These are phyloP conservation scores for Parietichytrium sp. DNA, from an alignment of 108 stramenopile genomes.

Conservation along the genomic window DNA sequence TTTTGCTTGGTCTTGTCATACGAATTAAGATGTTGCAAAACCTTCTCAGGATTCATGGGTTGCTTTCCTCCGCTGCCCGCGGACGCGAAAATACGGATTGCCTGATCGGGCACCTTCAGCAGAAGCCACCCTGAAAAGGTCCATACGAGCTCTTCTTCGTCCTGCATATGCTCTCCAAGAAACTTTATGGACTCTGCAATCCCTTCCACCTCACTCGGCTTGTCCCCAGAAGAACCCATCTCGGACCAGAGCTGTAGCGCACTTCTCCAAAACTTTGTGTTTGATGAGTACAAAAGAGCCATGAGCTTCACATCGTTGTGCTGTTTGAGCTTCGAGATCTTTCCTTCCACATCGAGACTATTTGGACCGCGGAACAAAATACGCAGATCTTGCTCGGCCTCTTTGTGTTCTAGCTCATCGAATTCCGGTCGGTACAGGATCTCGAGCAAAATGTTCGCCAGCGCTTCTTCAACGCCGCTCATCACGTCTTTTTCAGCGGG, in stretches of 20 bases:
- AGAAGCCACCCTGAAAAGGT: conserved; percentile 21
- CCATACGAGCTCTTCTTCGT: not conserved
- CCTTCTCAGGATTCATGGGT: not conserved
- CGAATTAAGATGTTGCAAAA: not conserved
- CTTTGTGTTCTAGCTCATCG: too few species aligned
- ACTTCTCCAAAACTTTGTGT: too few species aligned
- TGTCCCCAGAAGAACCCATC: not conserved
- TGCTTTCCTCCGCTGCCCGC: not conserved
- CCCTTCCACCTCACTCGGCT: not conserved
- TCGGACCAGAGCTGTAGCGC: conserved; percentile 1
- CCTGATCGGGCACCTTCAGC: not conserved
- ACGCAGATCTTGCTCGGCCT: too few species aligned
- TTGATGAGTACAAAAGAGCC: too few species aligned
- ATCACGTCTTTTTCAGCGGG: too few species aligned
- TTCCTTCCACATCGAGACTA: too few species aligned
- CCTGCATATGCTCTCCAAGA: conserved; percentile 3
- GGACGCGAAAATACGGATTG: not conserved
- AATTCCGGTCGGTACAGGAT: too few species aligned
- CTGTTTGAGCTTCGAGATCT: too few species aligned
- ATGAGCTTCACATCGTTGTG: not conserved
- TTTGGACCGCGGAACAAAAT: too few species aligned
- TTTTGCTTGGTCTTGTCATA: not conserved
- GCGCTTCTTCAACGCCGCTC: too few species aligned
- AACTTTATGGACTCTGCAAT: not conserved
- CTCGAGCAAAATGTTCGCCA: too few species aligned